Evolutionary conservation across 75 land plant species (phyloP).

Genomic region (Pseudotsuga menziesii): DNA sequence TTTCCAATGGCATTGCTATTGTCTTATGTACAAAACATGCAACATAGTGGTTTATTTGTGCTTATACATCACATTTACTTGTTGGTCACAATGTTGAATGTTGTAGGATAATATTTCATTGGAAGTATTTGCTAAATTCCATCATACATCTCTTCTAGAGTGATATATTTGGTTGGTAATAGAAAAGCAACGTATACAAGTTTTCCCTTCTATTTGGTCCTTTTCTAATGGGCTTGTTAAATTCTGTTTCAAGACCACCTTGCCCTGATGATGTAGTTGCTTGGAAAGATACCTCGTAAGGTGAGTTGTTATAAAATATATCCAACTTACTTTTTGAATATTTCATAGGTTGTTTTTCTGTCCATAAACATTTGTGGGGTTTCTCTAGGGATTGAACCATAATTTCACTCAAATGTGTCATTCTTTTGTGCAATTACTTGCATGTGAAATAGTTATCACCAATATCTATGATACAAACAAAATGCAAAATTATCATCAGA

Average conservation of each 20-base stretch:
- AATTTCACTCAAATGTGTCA: neutral
- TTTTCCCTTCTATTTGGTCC: neutral
- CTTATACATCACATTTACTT: neutral
- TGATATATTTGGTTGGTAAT: neutral
- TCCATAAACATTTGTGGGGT: neutral
- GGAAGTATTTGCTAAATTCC: neutral
- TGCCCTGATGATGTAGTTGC: slow-evolving; percentile 89
- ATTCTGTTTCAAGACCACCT: slow-evolving; percentile 71
- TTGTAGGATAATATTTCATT: neutral
- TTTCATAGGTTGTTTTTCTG: neutral
- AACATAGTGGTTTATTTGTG: neutral
- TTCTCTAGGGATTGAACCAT: neutral
- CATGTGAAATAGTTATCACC: too few relatives aligned
- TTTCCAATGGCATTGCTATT: neutral
- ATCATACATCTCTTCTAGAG: neutral
- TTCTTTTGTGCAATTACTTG: neutral
- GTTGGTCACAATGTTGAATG: neutral
- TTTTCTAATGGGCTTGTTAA: neutral
- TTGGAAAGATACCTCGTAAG: slow-evolving; percentile 92
- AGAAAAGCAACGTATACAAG: neutral
- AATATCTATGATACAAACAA: too few relatives aligned
- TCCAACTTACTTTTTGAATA: neutral
- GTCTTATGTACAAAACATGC: neutral
- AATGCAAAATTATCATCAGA: too few relatives aligned
- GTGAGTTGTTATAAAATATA: slow-evolving; percentile 18